Conservation (phyloP, 2,329 filamentous ascomycete species). For the Thermomyces lanuginosus region DNA sequence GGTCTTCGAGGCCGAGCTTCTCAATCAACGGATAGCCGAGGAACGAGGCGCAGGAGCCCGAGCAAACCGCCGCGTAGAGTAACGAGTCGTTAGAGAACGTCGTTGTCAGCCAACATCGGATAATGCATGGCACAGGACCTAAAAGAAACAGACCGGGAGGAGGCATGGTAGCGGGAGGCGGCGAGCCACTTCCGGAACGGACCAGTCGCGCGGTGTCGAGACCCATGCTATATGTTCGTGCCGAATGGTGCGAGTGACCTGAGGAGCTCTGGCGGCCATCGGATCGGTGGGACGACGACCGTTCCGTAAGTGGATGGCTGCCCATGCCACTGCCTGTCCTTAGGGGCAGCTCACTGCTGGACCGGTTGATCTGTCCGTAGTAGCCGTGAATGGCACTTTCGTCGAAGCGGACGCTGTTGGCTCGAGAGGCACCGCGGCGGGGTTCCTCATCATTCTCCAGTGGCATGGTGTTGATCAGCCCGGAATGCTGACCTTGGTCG, state of each 20-base stretch:
- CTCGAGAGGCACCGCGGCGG: conserved; percentile 72
- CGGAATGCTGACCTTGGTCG: conserved; percentile 65
- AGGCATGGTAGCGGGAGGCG: conserved; percentile 43
- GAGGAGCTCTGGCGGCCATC: conserved; percentile 88
- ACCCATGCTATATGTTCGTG: conserved; percentile 73
- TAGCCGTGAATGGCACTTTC: conserved; percentile 86
- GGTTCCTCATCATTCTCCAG: conserved; percentile 75
- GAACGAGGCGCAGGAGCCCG: conserved; percentile 76
- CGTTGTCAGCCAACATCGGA: conserved; percentile 85
- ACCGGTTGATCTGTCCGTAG: conserved; percentile 68
- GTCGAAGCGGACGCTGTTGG: conserved; percentile 94
- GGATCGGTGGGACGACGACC: conserved; percentile 84
- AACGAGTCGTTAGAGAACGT: conserved; percentile 80
- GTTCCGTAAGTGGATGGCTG: conserved; percentile 68
- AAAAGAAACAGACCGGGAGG: conserved; percentile 73
- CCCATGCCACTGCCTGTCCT: conserved; percentile 67
- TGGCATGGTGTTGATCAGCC: conserved; percentile 63
- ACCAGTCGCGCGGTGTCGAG: conserved; percentile 54
- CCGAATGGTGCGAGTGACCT: conserved; percentile 62
- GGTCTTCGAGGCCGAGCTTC: conserved; percentile 53
- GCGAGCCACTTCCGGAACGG: conserved; percentile 49
- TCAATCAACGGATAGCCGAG: conserved; percentile 59
- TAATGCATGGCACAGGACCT: conserved; percentile 80
- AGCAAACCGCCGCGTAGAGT: conserved; percentile 82
- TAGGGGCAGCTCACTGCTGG: conserved; percentile 66